Percentiles rank a stretch among this genome's conserved stretches.
Evolutionary conservation across 1,284 basidiomycete genomes (phyloP).

Genomic region (Ganoderma boninense): DNA sequence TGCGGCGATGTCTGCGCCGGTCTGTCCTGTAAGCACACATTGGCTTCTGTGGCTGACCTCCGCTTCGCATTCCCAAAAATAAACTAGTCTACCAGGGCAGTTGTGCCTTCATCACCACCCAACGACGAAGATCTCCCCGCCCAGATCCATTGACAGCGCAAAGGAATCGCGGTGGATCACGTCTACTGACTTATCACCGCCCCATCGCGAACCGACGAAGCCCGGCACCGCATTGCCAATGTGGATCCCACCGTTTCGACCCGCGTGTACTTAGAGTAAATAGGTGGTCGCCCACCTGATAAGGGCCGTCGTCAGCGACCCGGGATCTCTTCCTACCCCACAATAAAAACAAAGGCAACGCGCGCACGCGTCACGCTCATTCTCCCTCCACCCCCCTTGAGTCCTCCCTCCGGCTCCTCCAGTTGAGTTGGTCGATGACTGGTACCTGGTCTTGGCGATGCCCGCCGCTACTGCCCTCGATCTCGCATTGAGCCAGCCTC

Average conservation of each 20-base stretch:
- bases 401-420: constrained; percentile 8
- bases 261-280: not conserved
- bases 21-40: not conserved
- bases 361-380: not conserved
- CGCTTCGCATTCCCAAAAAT: constrained; percentile 2
- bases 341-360: constrained; percentile 30
- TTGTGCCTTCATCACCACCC: not conserved
- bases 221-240: constrained; percentile 18
- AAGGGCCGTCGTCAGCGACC: constrained; percentile 20
- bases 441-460: constrained; percentile 33
- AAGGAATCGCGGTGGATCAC: not conserved
- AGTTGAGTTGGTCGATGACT: constrained; percentile 31
- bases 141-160: not conserved
- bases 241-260: not conserved
- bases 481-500: constrained; percentile 31
- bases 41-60: constrained; percentile 18
- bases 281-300: constrained; percentile 11
- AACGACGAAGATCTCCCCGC: not conserved
- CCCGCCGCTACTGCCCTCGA: constrained; percentile 28
- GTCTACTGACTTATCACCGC: not conserved
- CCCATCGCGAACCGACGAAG: constrained; percentile 6
- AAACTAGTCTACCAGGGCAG: constrained; percentile 1
- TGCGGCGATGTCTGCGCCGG: constrained; percentile 1
- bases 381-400: not conserved
- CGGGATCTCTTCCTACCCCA: constrained; percentile 5